phyloP scores from a whole-genome alignment of 2,329 filamentous ascomycete species.

The Phoma sp. region DNA sequence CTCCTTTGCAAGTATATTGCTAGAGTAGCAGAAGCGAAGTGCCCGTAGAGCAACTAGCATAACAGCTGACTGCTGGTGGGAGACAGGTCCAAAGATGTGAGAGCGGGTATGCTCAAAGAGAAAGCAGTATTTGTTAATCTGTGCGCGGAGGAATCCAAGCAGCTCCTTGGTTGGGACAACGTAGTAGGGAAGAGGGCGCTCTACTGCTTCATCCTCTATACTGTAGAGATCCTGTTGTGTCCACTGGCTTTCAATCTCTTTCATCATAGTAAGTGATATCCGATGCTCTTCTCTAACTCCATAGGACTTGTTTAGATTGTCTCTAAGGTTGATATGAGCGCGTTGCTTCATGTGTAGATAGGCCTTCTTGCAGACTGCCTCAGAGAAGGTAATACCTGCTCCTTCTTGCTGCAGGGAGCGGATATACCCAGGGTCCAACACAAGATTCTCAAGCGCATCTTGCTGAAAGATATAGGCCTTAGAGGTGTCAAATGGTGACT shows the following conservation, averaged over 20 bases:
- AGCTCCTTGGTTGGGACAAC: not conserved
- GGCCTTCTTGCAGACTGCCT: not conserved
- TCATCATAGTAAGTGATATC: not conserved
- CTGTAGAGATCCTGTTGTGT: not conserved
- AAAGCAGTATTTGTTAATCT: not conserved
- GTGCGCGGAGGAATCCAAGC: not conserved
- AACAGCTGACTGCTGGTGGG: not conserved
- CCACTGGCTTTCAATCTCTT: not conserved
- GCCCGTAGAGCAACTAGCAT: not conserved
- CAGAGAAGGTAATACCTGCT: not conserved
- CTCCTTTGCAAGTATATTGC: not conserved
- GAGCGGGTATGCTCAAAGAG: not conserved
- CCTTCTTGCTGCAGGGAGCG: not conserved
- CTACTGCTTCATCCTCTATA: not conserved
- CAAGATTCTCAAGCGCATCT: not conserved
- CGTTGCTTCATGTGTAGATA: not conserved
- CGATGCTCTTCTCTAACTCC: not conserved
- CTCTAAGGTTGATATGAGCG: not conserved
- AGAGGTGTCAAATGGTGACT: not conserved
- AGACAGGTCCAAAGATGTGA: not conserved
- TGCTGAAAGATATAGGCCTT: not conserved
- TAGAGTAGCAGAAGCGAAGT: not conserved
- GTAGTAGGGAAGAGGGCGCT: not conserved
- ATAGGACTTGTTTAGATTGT: not conserved
- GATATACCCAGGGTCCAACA: not conserved